A percentile compares a stretch with the other conserved stretches of the same genome.
These are phyloP conservation scores for Dalbergia cultrata DNA, from an alignment of 306 rosid species.

Conservation along the genomic window DNA sequence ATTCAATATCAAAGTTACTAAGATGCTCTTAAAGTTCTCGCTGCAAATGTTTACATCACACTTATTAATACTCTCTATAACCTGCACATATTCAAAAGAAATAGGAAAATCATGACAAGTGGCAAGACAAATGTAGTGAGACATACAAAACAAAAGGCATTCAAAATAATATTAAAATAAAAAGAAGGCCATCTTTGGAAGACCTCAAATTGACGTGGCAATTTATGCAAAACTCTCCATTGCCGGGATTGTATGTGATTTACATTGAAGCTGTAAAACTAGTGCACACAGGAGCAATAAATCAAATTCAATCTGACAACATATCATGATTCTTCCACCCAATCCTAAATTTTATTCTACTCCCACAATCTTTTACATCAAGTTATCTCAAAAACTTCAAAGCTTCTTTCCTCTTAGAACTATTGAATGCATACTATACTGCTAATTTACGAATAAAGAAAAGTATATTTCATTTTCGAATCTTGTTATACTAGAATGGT, in stretches of 20 bases:
- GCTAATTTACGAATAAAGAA: too few species aligned
- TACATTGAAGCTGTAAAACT: conserved; percentile 25
- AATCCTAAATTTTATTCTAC: too few species aligned
- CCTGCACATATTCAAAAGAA: conserved; percentile 63
- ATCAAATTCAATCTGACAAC: too few species aligned
- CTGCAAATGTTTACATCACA: conserved; percentile 98
- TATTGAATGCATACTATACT: too few species aligned
- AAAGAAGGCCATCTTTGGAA: conserved; percentile 74
- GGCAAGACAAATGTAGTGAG: neutral
- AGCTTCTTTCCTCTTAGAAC: too few species aligned
- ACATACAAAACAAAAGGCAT: neutral
- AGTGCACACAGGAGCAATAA: too few species aligned
- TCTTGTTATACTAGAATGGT: too few species aligned
- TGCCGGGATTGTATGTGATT: conserved; percentile 84
- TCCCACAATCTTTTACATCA: too few species aligned
- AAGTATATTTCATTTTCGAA: too few species aligned
- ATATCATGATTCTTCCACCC: too few species aligned
- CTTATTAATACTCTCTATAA: conserved; percentile 90
- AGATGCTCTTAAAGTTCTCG: conserved; percentile 89
- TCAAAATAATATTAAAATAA: neutral
- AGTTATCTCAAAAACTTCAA: too few species aligned
- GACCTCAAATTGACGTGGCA: conserved; percentile 75
- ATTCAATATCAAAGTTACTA: conserved; percentile 63
- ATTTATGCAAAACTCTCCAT: conserved; percentile 82
- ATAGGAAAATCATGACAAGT: conserved; percentile 30